These are phyloP conservation scores for Coniella lustricola DNA, from an alignment of 2,329 filamentous ascomycete species.

Conservation along the genomic window DNA sequence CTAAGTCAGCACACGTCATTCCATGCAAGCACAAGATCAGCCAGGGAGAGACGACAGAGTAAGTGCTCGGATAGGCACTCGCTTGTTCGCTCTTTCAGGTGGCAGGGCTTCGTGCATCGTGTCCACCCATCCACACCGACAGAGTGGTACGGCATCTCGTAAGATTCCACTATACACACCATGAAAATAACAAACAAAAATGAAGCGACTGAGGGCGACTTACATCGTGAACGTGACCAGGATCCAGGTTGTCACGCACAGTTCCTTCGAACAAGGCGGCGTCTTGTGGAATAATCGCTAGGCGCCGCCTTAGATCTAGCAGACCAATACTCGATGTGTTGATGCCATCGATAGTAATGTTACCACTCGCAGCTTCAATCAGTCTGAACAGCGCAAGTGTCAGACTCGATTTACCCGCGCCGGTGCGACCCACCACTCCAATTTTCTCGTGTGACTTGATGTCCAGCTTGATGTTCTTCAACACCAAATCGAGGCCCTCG, in stretches of 20 bases:
- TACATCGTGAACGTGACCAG: slow-evolving; percentile 78
- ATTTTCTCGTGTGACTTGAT: slow-evolving; percentile 98
- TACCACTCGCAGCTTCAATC: slow-evolving; percentile 77
- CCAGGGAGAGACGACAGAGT: slow-evolving; percentile 1
- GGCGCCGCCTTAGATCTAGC: slow-evolving; percentile 75
- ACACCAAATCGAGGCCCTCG: slow-evolving; percentile 78
- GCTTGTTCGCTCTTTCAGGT: not conserved
- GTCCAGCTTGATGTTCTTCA: slow-evolving; percentile 85
- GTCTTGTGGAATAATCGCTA: slow-evolving; percentile 97
- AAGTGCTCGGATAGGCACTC: not conserved
- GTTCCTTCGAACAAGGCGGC: slow-evolving; percentile 72
- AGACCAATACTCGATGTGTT: slow-evolving; percentile 88
- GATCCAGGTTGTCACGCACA: slow-evolving; percentile 91
- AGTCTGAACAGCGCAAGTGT: slow-evolving; percentile 92
- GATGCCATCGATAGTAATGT: slow-evolving; percentile 82
- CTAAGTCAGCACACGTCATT: slow-evolving; percentile 15
- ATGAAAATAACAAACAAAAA: not conserved
- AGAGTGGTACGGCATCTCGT: not conserved
- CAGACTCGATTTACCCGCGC: slow-evolving; percentile 81
- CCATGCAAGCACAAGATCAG: slow-evolving; percentile 2
- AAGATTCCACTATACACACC: too few relatives aligned
- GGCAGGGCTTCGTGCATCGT: not conserved
- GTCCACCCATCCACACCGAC: not conserved
- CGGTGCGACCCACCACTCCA: slow-evolving; percentile 91
- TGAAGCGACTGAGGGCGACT: slow-evolving; percentile 1